Evolutionary conservation across 306 rosid genomes (phyloP).

Genomic region (Ziziphus jujuba): DNA sequence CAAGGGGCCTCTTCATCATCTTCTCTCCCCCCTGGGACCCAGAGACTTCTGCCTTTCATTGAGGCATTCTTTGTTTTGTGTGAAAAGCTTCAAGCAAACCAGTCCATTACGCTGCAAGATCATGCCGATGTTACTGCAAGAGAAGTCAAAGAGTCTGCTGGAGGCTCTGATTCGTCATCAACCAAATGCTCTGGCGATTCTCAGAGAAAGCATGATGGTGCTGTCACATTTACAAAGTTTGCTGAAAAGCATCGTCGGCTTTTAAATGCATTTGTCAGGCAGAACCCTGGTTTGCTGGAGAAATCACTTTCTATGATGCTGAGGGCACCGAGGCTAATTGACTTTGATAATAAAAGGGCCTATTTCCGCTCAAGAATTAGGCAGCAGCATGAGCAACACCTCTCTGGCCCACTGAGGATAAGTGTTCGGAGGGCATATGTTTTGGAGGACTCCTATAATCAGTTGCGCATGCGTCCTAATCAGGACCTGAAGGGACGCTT

Average conservation of each 20-base stretch:
- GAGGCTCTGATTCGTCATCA: slow-evolving; percentile 51
- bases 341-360: slow-evolving; percentile 94
- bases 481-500: slow-evolving; percentile 87
- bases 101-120: slow-evolving; percentile 62
- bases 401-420: slow-evolving; percentile 81
- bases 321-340: slow-evolving; percentile 93
- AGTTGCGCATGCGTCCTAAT: slow-evolving; percentile 90
- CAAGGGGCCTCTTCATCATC: slow-evolving; percentile 85
- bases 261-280: slow-evolving; percentile 90
- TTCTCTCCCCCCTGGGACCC: slow-evolving; percentile 98
- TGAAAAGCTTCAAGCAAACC: slow-evolving; percentile 86
- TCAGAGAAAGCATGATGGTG: slow-evolving; percentile 73
- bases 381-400: slow-evolving; percentile 93
- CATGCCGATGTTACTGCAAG: slow-evolving; percentile 68
- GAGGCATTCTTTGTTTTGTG: slow-evolving; percentile 98
- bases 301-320: slow-evolving; percentile 96
- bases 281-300: slow-evolving; percentile 92
- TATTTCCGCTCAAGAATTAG: slow-evolving; percentile 96
- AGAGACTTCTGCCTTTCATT: slow-evolving; percentile 89
- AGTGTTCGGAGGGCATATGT: slow-evolving; percentile 95
- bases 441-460: slow-evolving; percentile 96
- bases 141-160: slow-evolving; percentile 92
- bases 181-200: slow-evolving; percentile 49
- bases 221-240: slow-evolving; percentile 80
- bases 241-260: slow-evolving; percentile 98